Percentiles rank a stretch among this genome's conserved stretches.
These are phyloP conservation scores for Lactifluus rugatus DNA, from an alignment of 768 basidiomycete genomes.

Conservation along the genomic window DNA sequence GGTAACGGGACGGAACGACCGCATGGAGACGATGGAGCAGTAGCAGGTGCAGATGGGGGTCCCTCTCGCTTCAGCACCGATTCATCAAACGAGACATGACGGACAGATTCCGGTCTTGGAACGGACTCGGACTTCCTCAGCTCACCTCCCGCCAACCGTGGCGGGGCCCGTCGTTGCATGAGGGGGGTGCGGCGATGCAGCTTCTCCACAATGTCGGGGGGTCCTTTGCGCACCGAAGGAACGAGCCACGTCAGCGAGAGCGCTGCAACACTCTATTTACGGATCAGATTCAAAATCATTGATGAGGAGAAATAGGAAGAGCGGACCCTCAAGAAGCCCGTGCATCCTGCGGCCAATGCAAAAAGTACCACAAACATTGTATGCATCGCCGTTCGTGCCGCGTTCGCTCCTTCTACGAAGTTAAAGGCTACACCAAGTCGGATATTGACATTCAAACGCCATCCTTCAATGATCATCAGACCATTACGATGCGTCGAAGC, in stretches of 20 bases:
- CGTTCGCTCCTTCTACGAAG: constrained; percentile 3
- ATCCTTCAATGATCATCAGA: neutral
- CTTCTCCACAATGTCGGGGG: neutral
- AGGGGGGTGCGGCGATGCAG: neutral
- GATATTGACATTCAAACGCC: constrained; percentile 13
- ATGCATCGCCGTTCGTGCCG: neutral
- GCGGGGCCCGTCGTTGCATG: neutral
- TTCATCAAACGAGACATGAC: constrained; percentile 14
- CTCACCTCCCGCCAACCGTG: neutral
- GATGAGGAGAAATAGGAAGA: neutral
- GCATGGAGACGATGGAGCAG: neutral
- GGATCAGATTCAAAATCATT: neutral
- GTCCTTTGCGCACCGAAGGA: neutral
- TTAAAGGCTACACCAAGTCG: constrained; percentile 11
- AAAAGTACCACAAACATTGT: neutral
- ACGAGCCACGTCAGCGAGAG: constrained; percentile 13
- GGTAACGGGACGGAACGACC: neutral
- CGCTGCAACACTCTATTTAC: constrained; percentile 8
- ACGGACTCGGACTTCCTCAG: neutral
- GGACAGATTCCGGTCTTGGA: constrained; percentile 1
- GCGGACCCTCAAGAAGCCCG: constrained; percentile 16
- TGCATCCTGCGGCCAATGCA: constrained; percentile 5
- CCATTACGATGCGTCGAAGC: neutral
- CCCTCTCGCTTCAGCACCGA: neutral
- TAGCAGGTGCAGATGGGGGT: neutral